phyloP scores from a whole-genome alignment of 1,284 basidiomycete genomes.

The Tausonia pullulans region DNA sequence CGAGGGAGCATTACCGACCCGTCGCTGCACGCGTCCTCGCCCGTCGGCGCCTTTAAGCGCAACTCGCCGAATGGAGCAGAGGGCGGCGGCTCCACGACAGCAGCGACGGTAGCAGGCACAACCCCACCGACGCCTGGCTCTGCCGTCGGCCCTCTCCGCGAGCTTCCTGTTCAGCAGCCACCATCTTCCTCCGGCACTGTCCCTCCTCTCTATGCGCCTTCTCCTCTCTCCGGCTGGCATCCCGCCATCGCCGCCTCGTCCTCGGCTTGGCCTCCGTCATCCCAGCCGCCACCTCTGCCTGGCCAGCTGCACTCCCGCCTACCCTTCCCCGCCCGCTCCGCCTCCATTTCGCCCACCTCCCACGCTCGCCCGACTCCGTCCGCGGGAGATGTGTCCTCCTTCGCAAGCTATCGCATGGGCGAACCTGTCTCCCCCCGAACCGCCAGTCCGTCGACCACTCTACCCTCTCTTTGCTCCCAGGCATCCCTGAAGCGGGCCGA shows the following conservation, averaged over 20 bases:
- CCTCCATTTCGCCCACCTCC: constrained; percentile 1
- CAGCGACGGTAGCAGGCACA: too few relatives aligned
- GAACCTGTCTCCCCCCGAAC: background rate
- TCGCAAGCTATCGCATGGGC: background rate
- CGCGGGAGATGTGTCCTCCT: background rate
- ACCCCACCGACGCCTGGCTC: background rate
- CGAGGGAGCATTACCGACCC: background rate
- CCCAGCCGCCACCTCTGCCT: too few relatives aligned
- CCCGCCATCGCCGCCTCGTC: background rate
- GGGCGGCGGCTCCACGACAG: too few relatives aligned
- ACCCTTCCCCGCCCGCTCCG: background rate
- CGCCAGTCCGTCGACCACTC: background rate
- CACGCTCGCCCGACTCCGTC: background rate
- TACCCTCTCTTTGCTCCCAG: background rate
- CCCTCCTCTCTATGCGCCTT: background rate
- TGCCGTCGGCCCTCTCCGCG: background rate
- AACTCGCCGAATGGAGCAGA: background rate
- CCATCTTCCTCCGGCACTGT: background rate
- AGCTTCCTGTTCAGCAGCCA: background rate
- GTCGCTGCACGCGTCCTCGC: background rate
- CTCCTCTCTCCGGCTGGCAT: background rate
- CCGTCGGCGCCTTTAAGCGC: background rate
- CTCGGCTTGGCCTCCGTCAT: too few relatives aligned
- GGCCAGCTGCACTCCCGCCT: background rate
- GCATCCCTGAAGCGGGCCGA: background rate